phyloP scores from a whole-genome alignment of 148 eudicot species.

The Vaccinium darrowii region DNA sequence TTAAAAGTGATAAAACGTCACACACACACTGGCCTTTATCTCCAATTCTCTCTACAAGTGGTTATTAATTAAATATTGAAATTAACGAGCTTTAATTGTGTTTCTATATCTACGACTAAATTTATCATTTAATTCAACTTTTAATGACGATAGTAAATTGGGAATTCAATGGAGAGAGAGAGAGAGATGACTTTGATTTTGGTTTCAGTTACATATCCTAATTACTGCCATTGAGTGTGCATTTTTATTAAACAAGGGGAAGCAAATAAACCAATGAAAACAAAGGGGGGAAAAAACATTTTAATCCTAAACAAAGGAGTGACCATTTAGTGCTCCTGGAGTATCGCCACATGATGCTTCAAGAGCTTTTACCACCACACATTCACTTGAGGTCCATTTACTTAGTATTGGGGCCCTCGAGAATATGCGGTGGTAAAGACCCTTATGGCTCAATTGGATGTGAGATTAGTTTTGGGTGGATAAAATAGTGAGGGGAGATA shows the following conservation, averaged over 20 bases:
- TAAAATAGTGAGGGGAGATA: too few species aligned
- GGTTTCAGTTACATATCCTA: constrained; percentile 15
- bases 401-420: too few species aligned
- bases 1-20: neutral
- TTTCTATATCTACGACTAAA: constrained; percentile 15
- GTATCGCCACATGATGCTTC: too few species aligned
- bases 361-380: too few species aligned
- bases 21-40: neutral
- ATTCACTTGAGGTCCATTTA: too few species aligned
- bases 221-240: constrained; percentile 3
- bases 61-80: constrained; percentile 6
- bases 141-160: neutral
- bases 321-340: too few species aligned
- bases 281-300: neutral
- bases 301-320: neutral
- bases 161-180: constrained; percentile 10
- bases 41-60: neutral
- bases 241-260: neutral
- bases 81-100: constrained; percentile 19
- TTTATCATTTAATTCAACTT: constrained; percentile 16
- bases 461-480: too few species aligned
- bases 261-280: neutral
- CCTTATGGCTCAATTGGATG: too few species aligned
- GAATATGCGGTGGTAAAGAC: too few species aligned
- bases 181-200: constrained; percentile 6